Evolutionary conservation across 352 stramenopile species (phyloP).

Genomic region (Phytophthora parvispora): DNA sequence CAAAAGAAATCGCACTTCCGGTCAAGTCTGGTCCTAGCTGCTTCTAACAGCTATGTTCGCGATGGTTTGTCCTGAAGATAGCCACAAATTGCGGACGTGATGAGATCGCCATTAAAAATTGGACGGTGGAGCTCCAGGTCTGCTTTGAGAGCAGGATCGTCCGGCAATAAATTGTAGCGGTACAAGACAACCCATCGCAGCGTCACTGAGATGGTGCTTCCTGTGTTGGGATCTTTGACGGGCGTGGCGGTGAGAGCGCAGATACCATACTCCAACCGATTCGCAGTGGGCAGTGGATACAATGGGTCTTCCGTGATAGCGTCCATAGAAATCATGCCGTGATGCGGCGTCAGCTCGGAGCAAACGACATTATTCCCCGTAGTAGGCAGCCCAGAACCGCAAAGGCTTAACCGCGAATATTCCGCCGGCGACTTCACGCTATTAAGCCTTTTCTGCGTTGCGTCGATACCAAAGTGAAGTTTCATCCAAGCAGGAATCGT

Average conservation of each 20-base stretch:
- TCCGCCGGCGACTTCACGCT: background rate
- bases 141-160: conserved; percentile 22
- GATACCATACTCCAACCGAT: conserved; percentile 11
- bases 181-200: conserved; percentile 34
- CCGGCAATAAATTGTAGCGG: conserved; percentile 37
- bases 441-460: conserved; percentile 12
- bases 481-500: conserved; percentile 19
- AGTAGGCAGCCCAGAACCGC: conserved; percentile 1
- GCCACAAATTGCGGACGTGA: conserved; percentile 32
- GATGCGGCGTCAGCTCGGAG: conserved; percentile 8
- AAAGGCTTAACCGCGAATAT: background rate
- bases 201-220: conserved; percentile 20
- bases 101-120: conserved; percentile 47
- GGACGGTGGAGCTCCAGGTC: conserved; percentile 30
- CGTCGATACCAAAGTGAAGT: conserved; percentile 21
- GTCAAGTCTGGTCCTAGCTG: too few species aligned
- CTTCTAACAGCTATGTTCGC: background rate
- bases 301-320: conserved; percentile 8
- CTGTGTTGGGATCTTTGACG: conserved; percentile 12
- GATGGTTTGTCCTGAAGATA: conserved; percentile 23
- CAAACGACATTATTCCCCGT: conserved; percentile 5
- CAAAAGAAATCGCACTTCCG: too few species aligned
- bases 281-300: conserved; percentile 4
- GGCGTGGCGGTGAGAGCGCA: conserved; percentile 33
- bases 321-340: conserved; percentile 20